Conservation (phyloP, 2,329 filamentous ascomycete species). For the Alternaria sp. region DNA sequence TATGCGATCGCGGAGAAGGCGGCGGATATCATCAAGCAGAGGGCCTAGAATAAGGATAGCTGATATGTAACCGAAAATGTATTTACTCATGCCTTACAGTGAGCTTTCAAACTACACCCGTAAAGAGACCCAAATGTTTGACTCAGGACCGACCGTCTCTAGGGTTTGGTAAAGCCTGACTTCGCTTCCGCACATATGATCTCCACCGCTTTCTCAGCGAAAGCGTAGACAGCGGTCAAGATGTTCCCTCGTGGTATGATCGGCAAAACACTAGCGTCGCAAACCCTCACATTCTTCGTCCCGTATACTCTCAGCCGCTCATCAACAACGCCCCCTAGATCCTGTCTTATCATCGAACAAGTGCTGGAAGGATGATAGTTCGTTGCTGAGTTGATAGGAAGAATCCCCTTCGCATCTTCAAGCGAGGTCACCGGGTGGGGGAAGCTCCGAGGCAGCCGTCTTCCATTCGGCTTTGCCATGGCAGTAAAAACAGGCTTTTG, state of each 20-base stretch:
- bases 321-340: constrained; percentile 42
- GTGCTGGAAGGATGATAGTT: constrained; percentile 42
- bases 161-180: neutral
- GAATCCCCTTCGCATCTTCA: constrained; percentile 22
- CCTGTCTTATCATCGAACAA: constrained; percentile 40
- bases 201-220: constrained; percentile 32
- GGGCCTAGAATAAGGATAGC: neutral
- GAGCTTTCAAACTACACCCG: neutral
- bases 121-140: neutral
- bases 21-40: constrained; percentile 2
- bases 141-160: neutral
- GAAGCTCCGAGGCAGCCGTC: constrained; percentile 21
- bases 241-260: constrained; percentile 29
- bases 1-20: constrained; percentile 7
- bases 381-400: constrained; percentile 22
- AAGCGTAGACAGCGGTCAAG: constrained; percentile 30
- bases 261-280: constrained; percentile 38
- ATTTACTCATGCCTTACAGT: neutral
- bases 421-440: constrained; percentile 13
- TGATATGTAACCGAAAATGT: neutral
- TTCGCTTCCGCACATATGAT: constrained; percentile 16
- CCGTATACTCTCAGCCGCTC: constrained; percentile 38
- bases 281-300: constrained; percentile 34
- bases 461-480: constrained; percentile 18
- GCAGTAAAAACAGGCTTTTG: constrained; percentile 13